A percentile compares a stretch with the other conserved stretches of the same genome.
phyloP scores from a whole-genome alignment of 768 basidiomycete genomes.

The Tubosaeta sp. region DNA sequence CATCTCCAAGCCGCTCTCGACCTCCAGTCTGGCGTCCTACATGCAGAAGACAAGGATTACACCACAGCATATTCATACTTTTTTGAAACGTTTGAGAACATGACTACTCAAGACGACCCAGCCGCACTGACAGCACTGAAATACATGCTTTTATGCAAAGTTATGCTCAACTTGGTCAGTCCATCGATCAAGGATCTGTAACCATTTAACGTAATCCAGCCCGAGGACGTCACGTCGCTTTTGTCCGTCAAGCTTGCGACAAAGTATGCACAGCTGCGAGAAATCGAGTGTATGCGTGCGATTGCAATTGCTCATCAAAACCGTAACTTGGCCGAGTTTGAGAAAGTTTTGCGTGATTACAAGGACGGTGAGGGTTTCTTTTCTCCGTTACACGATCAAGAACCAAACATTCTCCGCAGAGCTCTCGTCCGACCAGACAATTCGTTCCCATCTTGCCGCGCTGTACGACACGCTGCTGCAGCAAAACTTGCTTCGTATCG shows the following conservation, averaged over 20 bases:
- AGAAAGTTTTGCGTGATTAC: conserved; percentile 83
- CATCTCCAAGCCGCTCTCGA: conserved; percentile 59
- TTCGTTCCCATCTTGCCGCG: conserved; percentile 89
- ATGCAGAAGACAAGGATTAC: conserved; percentile 98
- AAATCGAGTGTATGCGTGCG: conserved; percentile 94
- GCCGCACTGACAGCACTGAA: conserved; percentile 81
- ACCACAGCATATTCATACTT: conserved; percentile 97
- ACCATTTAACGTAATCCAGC: conserved; percentile 40
- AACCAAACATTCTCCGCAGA: conserved; percentile 44
- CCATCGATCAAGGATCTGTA: not conserved
- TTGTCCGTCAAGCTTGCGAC: conserved; percentile 82
- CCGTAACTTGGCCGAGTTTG: conserved; percentile 85
- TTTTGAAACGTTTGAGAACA: conserved; percentile 92
- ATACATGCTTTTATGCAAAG: conserved; percentile 97
- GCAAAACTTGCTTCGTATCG: conserved; percentile 91
- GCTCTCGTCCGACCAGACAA: conserved; percentile 91
- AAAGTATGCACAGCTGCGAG: conserved; percentile 82
- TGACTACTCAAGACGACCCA: conserved; percentile 72
- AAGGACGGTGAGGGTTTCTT: conserved; percentile 53
- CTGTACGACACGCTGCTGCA: conserved; percentile 95
- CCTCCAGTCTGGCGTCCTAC: conserved; percentile 74
- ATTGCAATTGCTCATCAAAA: conserved; percentile 93
- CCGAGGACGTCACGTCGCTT: conserved; percentile 89
- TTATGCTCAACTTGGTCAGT: conserved; percentile 92
- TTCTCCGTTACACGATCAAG: not conserved